A percentile compares a stretch with the other conserved stretches of the same genome.
phyloP scores from a whole-genome alignment of 208 protist species.

The Ichthyophonus hoferi region DNA sequence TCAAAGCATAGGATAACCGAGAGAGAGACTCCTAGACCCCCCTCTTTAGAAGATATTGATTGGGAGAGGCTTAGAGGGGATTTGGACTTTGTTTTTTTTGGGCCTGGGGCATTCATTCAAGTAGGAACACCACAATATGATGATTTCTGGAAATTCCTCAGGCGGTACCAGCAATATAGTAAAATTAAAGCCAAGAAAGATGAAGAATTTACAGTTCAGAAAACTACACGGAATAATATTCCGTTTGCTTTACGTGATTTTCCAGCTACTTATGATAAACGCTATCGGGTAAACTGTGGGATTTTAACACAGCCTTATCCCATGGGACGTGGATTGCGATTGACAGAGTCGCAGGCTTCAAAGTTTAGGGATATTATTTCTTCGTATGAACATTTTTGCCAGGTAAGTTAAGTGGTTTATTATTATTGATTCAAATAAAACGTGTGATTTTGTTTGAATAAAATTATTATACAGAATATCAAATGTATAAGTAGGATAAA shows the following conservation, averaged over 20 bases:
- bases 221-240: neutral
- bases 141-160: constrained; percentile 26
- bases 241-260: neutral
- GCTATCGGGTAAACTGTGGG: neutral
- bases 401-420: neutral
- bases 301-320: neutral
- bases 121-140: neutral
- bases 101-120: neutral
- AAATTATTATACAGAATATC: no score
- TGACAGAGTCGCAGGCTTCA: neutral
- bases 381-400: neutral
- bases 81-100: neutral
- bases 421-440: no score
- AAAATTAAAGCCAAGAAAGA: neutral
- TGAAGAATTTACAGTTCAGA: neutral
- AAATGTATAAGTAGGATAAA: no score
- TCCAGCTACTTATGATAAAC: neutral
- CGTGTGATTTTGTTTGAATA: no score
- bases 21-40: no score
- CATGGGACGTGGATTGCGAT: neutral
- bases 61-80: neutral
- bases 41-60: neutral
- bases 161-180: neutral
- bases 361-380: neutral
- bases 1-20: no score